Conservation (phyloP, 768 basidiomycete species). For the Clavulina sp. region DNA sequence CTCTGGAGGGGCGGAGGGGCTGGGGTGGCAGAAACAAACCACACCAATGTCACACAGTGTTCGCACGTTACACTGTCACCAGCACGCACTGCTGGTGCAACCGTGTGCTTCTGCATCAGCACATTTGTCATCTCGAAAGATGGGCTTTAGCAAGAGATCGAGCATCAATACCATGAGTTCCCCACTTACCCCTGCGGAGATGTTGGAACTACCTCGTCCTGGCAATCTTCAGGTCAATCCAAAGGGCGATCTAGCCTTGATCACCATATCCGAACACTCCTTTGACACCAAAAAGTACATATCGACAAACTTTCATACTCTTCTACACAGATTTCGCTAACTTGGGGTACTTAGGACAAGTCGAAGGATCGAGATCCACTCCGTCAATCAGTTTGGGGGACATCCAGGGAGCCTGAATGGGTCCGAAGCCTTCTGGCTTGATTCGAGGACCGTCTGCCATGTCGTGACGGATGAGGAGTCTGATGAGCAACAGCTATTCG, state of each 20-base stretch:
- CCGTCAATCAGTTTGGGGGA: no score
- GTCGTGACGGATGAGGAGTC: conserved; percentile 36
- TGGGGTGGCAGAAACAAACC: not conserved
- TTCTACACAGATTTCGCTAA: no score
- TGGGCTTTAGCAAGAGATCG: not conserved
- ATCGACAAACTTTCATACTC: no score
- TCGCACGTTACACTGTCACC: no score
- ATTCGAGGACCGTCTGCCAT: conserved; percentile 49
- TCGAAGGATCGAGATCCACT: no score
- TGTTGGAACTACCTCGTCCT: conserved; percentile 53
- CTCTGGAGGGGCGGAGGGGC: not conserved
- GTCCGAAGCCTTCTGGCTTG: conserved; percentile 68
- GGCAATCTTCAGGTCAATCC: conserved; percentile 47
- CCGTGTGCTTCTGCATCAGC: no score
- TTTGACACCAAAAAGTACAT: conserved; percentile 58
- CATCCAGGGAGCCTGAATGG: no score
- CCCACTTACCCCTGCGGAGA: conserved; percentile 51
- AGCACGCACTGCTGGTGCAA: no score
- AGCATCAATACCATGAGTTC: not conserved
- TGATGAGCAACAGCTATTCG: conserved; percentile 36
- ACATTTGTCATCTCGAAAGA: not conserved
- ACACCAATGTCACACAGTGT: no score
- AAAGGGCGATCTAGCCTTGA: conserved; percentile 48
- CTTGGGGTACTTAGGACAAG: no score
- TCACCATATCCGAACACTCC: conserved; percentile 50